Conservation (phyloP, 1,284 basidiomycete species). For the Cystobasidium pallidum region DNA sequence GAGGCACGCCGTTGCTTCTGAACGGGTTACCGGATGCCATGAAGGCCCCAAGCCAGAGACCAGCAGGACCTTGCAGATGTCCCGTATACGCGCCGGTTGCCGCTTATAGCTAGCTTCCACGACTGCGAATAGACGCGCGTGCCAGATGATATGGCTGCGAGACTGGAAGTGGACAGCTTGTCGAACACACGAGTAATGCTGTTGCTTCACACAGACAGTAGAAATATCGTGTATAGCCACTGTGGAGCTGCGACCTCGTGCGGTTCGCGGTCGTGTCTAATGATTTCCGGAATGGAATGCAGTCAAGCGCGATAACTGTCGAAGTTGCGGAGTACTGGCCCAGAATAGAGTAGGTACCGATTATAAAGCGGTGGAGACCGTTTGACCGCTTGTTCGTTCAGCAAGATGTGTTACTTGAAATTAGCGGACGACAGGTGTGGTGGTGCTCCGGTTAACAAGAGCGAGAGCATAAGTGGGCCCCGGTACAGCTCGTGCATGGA, state of each 20-base stretch:
- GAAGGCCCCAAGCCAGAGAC: background rate
- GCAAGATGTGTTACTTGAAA: too few species aligned
- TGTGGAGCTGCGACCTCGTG: background rate
- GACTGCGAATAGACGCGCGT: too few species aligned
- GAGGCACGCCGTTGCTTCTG: conserved; percentile 7
- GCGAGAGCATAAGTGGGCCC: too few species aligned
- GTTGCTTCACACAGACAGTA: background rate
- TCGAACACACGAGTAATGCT: too few species aligned
- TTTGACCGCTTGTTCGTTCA: too few species aligned
- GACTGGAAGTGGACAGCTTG: background rate
- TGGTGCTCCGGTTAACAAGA: too few species aligned
- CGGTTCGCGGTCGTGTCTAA: too few species aligned
- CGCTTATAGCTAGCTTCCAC: background rate
- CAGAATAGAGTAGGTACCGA: background rate
- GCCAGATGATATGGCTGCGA: background rate
- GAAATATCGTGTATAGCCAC: background rate
- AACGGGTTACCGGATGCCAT: conserved; percentile 13
- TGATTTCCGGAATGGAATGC: background rate
- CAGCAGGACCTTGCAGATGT: background rate
- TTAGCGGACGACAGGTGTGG: too few species aligned
- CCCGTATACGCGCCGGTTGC: background rate
- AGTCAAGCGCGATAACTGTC: background rate
- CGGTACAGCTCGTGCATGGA: too few species aligned
- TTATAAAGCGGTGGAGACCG: too few species aligned
- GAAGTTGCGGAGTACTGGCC: background rate